A percentile compares a stretch with the other conserved stretches of the same genome.
These are phyloP conservation scores for Neohortaea acidophila DNA, from an alignment of 495 filamentous ascomycete species.

Conservation along the genomic window DNA sequence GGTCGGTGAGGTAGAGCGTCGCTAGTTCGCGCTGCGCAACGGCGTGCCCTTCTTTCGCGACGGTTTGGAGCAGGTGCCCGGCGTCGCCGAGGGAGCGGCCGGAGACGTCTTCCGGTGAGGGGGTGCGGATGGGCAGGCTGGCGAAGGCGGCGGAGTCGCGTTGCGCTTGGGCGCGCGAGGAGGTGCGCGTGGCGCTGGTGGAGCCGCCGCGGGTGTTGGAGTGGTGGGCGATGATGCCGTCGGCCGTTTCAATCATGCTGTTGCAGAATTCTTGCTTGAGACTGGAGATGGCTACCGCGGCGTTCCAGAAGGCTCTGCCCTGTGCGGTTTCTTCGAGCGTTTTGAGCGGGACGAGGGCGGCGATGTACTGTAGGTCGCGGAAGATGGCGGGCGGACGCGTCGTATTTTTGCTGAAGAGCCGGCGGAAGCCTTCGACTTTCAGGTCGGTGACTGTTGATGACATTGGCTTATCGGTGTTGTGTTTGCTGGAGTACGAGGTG, in stretches of 20 bases:
- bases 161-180: constrained; percentile 9
- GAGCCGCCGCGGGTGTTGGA: constrained; percentile 27
- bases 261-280: constrained; percentile 81
- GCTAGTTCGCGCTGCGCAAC: constrained; percentile 90
- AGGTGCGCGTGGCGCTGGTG: constrained; percentile 11
- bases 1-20: constrained; percentile 86
- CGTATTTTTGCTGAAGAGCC: constrained; percentile 59
- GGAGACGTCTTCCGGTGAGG: constrained; percentile 32
- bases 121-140: constrained; percentile 8
- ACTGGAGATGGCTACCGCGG: constrained; percentile 69
- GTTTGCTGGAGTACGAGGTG: too few relatives aligned
- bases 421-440: constrained; percentile 64
- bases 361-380: constrained; percentile 89
- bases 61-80: constrained; percentile 83
- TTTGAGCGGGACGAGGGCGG: constrained; percentile 69
- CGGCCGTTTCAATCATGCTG: constrained; percentile 77
- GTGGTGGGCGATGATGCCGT: constrained; percentile 51
- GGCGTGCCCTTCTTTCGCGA: constrained; percentile 82
- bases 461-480: too few relatives aligned
- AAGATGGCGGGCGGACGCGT: constrained; percentile 83
- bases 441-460: constrained; percentile 37
- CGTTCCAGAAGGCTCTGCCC: constrained; percentile 91
- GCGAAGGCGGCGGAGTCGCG: constrained; percentile 13
- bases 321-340: constrained; percentile 72
- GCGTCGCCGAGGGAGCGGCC: constrained; percentile 65